Evolutionary conservation across 352 stramenopile genomes (phyloP), one percentile per base, ranked within the genome.

Genomic region (Pseudoperonospora humuli): DNA sequence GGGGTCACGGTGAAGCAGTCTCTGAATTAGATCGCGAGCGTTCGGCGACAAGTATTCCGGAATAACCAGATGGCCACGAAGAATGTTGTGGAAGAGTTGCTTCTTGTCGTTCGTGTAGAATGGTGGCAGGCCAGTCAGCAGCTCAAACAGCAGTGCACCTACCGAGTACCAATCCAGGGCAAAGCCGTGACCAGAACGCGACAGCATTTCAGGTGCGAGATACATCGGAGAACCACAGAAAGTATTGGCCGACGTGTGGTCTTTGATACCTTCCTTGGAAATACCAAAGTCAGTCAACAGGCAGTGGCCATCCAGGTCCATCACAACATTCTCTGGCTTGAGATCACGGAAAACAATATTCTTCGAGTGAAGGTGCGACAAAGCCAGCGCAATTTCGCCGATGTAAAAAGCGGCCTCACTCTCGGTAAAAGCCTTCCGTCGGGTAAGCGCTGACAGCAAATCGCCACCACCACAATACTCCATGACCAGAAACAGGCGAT

Each of bases 21-120:
- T 64, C 53, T 86, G 69, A 38, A 93, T 88, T 24, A 90, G 60
- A 47, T 90, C 77, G 15, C 76, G 67, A 6, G 80, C 80, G 23
- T 89, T 79, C 10, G 66, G 57, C 8, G 73, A 87, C 39, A 93
- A 47, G 45, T 88, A 86, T 40, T 88, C 73, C 0, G 80, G 77
- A 31, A 93, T 86, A 17, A 82, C 75, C 21, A 93, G 31, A 48
- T 93, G 74, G 7, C 80, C 77, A 40, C 76, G 80, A 2, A 93
- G 54, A 51, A 93, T 93, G 61, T 93, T 93, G 70, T 93, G 80
- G 58, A 93, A 93, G n/a, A 93, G 54, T 47, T 90, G 77, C 48
- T 93, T 90, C 67, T 90, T 88, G 56, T 90, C 77, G 55, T 90
- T 90, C 45, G 75, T 88, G 65, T 89, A 92, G 51, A 88, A 92